Conservation (phyloP, 1,284 basidiomycete species). For the Cutaneotrichosporon mucoides region DNA sequence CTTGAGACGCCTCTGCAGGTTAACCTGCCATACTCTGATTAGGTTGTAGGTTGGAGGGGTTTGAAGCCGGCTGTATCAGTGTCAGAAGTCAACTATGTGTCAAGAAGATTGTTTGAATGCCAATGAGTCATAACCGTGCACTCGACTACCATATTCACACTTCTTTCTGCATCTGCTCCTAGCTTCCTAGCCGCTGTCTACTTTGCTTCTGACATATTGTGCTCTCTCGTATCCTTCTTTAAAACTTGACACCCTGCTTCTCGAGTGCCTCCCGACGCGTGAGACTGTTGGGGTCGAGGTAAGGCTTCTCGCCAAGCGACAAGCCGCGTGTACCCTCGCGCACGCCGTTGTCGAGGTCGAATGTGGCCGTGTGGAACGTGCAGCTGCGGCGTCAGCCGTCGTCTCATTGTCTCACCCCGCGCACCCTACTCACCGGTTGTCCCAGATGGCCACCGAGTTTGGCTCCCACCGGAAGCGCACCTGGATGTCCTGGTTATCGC, state of each 20-base stretch:
- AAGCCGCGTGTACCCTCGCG: slow-evolving; percentile 61
- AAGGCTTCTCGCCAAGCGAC: slow-evolving; percentile 62
- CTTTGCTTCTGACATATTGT: too few species aligned
- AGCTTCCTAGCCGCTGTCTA: too few species aligned
- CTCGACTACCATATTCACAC: too few species aligned
- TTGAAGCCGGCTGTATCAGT: too few species aligned
- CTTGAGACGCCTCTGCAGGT: neutral
- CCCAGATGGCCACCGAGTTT: slow-evolving; percentile 46
- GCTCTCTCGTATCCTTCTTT: neutral
- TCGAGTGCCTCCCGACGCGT: slow-evolving; percentile 20
- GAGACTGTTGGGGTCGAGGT: slow-evolving; percentile 46
- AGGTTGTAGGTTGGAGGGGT: neutral
- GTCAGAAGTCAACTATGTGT: too few species aligned
- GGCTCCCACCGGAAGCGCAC: slow-evolving; percentile 53
- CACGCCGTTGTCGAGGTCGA: slow-evolving; percentile 52
- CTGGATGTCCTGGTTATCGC: slow-evolving; percentile 61
- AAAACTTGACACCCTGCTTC: neutral
- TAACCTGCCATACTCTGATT: neutral
- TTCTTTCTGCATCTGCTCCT: too few species aligned
- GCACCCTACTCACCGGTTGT: slow-evolving; percentile 26
- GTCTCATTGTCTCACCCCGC: too few species aligned
- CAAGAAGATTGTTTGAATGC: too few species aligned
- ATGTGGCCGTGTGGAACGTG: slow-evolving; percentile 54
- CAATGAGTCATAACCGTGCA: too few species aligned
- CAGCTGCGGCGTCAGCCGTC: slow-evolving; percentile 4